phyloP scores from a whole-genome alignment of 352 stramenopile genomes.

The Phytophthora pisi region DNA sequence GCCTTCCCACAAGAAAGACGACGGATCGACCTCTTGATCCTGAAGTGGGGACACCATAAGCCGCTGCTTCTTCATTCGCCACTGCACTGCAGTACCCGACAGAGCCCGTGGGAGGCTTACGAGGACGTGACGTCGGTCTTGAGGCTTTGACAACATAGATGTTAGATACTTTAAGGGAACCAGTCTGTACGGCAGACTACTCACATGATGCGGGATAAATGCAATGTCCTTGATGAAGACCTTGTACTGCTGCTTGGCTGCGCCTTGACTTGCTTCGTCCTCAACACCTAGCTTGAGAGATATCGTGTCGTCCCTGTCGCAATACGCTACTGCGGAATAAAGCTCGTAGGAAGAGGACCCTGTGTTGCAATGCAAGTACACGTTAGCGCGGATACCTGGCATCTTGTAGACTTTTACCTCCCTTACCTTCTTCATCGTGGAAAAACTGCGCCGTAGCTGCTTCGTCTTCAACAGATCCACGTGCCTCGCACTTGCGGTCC shows the following conservation, averaged over 20 bases:
- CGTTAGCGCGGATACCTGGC: neutral
- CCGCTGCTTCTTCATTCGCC: conserved; percentile 16
- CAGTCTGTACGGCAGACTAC: neutral
- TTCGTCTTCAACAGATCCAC: conserved; percentile 18
- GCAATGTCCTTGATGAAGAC: conserved; percentile 24
- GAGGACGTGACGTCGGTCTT: conserved; percentile 23
- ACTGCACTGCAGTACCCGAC: conserved; percentile 11
- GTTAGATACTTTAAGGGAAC: neutral
- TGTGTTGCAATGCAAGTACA: conserved; percentile 2
- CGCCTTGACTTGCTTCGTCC: neutral
- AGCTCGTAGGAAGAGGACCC: conserved; percentile 6
- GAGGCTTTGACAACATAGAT: conserved; percentile 3
- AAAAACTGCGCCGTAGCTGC: conserved; percentile 7
- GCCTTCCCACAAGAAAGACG: conserved; percentile 22
- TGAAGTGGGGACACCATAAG: neutral
- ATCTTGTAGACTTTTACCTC: neutral
- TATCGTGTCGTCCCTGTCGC: conserved; percentile 22
- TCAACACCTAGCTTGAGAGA: conserved; percentile 16
- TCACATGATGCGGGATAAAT: conserved; percentile 27
- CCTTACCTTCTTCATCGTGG: conserved; percentile 5
- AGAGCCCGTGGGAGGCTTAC: conserved; percentile 3
- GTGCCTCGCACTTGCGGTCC: conserved; percentile 23
- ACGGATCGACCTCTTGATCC: neutral
- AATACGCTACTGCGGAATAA: conserved; percentile 31
- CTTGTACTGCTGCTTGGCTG: conserved; percentile 10